These are phyloP conservation scores for Salvia splendens DNA, from an alignment of 257 asterid genomes.

Conservation along the genomic window DNA sequence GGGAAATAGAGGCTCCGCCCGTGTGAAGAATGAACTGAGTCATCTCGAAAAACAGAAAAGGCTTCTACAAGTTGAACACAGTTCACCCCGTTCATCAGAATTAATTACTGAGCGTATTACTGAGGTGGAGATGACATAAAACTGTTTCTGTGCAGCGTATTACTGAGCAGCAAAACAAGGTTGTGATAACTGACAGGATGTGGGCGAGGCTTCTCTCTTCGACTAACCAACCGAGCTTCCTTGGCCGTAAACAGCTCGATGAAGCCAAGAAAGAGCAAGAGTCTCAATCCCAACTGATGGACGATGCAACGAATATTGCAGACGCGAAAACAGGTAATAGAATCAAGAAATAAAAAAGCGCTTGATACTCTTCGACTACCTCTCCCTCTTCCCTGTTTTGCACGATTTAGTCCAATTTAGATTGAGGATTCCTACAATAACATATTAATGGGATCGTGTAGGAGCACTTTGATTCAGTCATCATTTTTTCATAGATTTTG, in stretches of 20 bases:
- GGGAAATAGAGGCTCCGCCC: not conserved
- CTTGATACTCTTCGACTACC: slow-evolving; percentile 16
- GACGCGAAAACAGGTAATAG: slow-evolving; percentile 37
- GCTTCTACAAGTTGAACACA: not conserved
- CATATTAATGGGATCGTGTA: no score
- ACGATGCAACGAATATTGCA: slow-evolving; percentile 39
- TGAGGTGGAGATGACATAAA: not conserved
- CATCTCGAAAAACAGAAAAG: not conserved
- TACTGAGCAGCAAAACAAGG: slow-evolving; percentile 57
- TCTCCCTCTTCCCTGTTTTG: not conserved
- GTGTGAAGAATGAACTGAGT: not conserved
- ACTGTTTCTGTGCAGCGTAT: slow-evolving; percentile 56
- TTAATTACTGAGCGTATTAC: not conserved
- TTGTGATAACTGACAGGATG: slow-evolving; percentile 28
- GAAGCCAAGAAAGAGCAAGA: slow-evolving; percentile 37
- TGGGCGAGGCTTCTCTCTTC: no score
- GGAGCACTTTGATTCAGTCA: no score
- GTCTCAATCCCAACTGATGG: slow-evolving; percentile 43
- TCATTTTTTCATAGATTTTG: no score
- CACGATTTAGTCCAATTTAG: no score
- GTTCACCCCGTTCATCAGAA: not conserved
- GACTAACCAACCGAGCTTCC: slow-evolving; percentile 38
- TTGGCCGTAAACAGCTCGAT: slow-evolving; percentile 38
- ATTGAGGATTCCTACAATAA: no score
- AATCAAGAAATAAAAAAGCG: slow-evolving; percentile 23